Percentiles rank a stretch among this genome's conserved stretches.
These are phyloP conservation scores for Talaromyces ruber DNA, from an alignment of 495 filamentous ascomycete genomes.

Conservation along the genomic window DNA sequence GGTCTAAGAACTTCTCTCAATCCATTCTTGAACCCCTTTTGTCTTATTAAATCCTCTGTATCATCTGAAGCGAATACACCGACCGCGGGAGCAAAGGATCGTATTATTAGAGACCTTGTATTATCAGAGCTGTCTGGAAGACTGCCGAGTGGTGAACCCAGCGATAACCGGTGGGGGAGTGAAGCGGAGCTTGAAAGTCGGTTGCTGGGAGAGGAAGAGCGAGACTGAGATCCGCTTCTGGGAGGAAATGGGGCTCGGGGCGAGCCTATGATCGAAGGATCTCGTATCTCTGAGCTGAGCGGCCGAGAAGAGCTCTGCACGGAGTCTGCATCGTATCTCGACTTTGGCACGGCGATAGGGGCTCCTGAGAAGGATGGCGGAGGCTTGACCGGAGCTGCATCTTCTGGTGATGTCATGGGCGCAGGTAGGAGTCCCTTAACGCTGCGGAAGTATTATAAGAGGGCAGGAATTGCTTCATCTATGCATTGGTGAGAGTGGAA, in stretches of 20 bases:
- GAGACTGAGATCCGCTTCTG: slow-evolving; percentile 44
- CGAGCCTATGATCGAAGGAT: slow-evolving; percentile 44
- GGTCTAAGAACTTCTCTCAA: slow-evolving; percentile 79
- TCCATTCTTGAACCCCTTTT: slow-evolving; percentile 78
- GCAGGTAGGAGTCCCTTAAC: slow-evolving; percentile 12
- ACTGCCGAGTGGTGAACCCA: slow-evolving; percentile 40
- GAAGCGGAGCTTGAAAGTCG: slow-evolving; percentile 50
- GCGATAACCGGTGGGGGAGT: slow-evolving; percentile 48
- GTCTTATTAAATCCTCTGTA: slow-evolving; percentile 66
- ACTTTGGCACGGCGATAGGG: slow-evolving; percentile 43
- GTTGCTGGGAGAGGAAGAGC: slow-evolving; percentile 45
- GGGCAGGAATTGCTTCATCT: slow-evolving; percentile 5
- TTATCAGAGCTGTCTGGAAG: slow-evolving; percentile 48
- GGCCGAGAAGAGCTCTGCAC: slow-evolving; percentile 28
- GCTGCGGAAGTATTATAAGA: not conserved
- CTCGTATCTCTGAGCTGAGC: slow-evolving; percentile 39
- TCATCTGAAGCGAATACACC: slow-evolving; percentile 76
- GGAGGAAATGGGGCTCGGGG: slow-evolving; percentile 30
- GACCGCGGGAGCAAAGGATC: slow-evolving; percentile 80
- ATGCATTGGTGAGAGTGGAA: slow-evolving; percentile 1
- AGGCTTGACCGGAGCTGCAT: slow-evolving; percentile 54
- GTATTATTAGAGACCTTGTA: slow-evolving; percentile 64
- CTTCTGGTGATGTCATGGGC: slow-evolving; percentile 55
- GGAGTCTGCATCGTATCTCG: slow-evolving; percentile 31
- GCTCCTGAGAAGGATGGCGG: slow-evolving; percentile 46